Conservation (phyloP, 2,329 filamentous ascomycete species). For the Aspergillus calidoustus region DNA sequence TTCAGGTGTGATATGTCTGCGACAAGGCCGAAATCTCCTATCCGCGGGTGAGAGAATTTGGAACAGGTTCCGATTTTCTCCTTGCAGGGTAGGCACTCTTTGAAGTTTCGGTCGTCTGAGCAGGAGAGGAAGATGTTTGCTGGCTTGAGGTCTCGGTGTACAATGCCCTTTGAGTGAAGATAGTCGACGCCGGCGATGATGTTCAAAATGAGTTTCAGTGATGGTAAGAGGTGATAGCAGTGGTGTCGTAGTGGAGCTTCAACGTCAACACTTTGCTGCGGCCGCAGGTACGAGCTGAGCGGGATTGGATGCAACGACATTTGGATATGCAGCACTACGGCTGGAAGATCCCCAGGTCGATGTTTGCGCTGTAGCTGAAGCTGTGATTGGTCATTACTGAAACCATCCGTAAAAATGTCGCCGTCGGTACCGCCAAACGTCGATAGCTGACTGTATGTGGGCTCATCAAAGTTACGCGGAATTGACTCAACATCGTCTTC, state of each 20-base stretch:
- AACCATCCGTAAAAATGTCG: slow-evolving; percentile 48
- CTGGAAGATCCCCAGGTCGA: slow-evolving; percentile 33
- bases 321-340: slow-evolving; percentile 66
- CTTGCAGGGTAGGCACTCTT: slow-evolving; percentile 53
- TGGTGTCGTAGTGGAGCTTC: slow-evolving; percentile 49
- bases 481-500: slow-evolving; percentile 56
- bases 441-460: slow-evolving; percentile 37
- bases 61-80: slow-evolving; percentile 28
- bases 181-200: slow-evolving; percentile 69
- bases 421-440: slow-evolving; percentile 42
- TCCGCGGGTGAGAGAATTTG: slow-evolving; percentile 61
- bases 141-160: slow-evolving; percentile 71
- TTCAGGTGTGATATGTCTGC: slow-evolving; percentile 55
- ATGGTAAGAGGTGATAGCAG: slow-evolving; percentile 65
- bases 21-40: slow-evolving; percentile 71
- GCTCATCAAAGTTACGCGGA: slow-evolving; percentile 45
- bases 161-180: slow-evolving; percentile 63
- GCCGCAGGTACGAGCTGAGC: slow-evolving; percentile 61
- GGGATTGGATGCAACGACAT: slow-evolving; percentile 69
- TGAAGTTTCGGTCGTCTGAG: slow-evolving; percentile 53
- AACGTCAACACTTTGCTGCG: slow-evolving; percentile 31
- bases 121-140: slow-evolving; percentile 68
- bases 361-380: slow-evolving; percentile 34
- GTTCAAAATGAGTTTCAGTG: slow-evolving; percentile 61
- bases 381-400: slow-evolving; percentile 41